Conservation (phyloP, 2,329 filamentous ascomycete species). For the Cercospora sesami region DNA sequence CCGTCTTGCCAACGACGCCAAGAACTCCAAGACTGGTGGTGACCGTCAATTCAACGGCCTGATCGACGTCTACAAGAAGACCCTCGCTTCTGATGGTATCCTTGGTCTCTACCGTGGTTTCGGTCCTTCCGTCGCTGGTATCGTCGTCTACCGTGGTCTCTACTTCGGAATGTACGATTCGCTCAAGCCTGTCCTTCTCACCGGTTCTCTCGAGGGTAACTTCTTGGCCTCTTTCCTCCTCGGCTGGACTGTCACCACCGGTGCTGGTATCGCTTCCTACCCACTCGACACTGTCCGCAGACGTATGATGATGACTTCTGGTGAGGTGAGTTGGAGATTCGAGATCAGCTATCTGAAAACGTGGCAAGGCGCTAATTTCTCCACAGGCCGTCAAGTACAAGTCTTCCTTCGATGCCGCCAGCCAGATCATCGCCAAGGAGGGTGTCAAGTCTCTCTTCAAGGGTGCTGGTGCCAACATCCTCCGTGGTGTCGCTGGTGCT, state of each 20-base stretch:
- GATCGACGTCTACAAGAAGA: slow-evolving; percentile 99
- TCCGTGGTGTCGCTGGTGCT: slow-evolving; percentile 99
- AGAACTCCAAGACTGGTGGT: slow-evolving; percentile 95
- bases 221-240: slow-evolving; percentile 99
- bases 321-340: slow-evolving; percentile 55
- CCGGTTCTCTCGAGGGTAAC: slow-evolving; percentile 90
- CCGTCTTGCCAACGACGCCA: slow-evolving; percentile 99
- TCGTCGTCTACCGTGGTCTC: slow-evolving; percentile 99
- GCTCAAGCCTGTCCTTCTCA: slow-evolving; percentile 96
- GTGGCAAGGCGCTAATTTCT: neutral
- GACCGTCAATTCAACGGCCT: slow-evolving; percentile 99
- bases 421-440: slow-evolving; percentile 96
- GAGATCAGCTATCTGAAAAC: neutral
- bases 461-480: slow-evolving; percentile 99
- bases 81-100: slow-evolving; percentile 96
- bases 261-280: slow-evolving; percentile 99
- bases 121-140: slow-evolving; percentile 98
- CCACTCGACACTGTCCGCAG: slow-evolving; percentile 99
- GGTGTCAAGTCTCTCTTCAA: slow-evolving; percentile 99
- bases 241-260: slow-evolving; percentile 98
- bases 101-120: slow-evolving; percentile 99
- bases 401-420: slow-evolving; percentile 89
- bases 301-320: slow-evolving; percentile 99
- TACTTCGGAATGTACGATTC: slow-evolving; percentile 99
- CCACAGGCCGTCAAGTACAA: slow-evolving; percentile 99